Base-by-base conservation (phyloP, 345 rosid species). In the Clarkia xantiana region DNA sequence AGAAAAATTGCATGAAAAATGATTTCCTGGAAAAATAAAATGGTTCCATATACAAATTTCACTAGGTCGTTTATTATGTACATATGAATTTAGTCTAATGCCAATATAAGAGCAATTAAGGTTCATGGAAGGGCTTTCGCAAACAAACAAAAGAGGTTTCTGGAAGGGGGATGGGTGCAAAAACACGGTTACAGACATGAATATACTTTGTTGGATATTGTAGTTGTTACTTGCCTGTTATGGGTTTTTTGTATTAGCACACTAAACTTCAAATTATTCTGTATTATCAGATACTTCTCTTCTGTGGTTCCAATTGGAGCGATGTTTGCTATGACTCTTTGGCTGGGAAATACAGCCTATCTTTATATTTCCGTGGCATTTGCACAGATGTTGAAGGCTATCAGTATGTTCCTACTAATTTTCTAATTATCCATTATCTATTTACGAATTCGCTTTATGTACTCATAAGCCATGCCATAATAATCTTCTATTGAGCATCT, bases 341-440 rank as follows among this genome's bases (percentile, higher is more conserved):
- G 97, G 97, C 74, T 90, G 22, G 97, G 97, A 57, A 90, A 90
- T 74, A 83, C 94, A 55, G 97, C 96, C 56, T 90, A 90, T 68
- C 86, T 90, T 9, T 81, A 90, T 69, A 90, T 90, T 20, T 90
- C 97, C 40, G 97, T 90, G 59, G 74, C 95, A 15, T 90, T 90
- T 68, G 97, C 95, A 0, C 97, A 90, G 76, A 90, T 86, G 95
- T 54, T 90, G 76, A 90, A 90, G 75, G 97, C 95, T 45, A 72
- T 86, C 50, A 90, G 97, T 86, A 77, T 69, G 91, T 69, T 47
- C 47, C 15, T 17, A 16, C 18, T 25, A 6, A n/a, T n/a, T 5
- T 22, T 2, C 25, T 22, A 22, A 22, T 22, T 22, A 2, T 22
- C 5, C 2, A 22, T n/a, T n/a, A 7, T 18, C 16, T 39, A 11